phyloP scores from a whole-genome alignment of 345 rosid species.

The Salix suchowensis region DNA sequence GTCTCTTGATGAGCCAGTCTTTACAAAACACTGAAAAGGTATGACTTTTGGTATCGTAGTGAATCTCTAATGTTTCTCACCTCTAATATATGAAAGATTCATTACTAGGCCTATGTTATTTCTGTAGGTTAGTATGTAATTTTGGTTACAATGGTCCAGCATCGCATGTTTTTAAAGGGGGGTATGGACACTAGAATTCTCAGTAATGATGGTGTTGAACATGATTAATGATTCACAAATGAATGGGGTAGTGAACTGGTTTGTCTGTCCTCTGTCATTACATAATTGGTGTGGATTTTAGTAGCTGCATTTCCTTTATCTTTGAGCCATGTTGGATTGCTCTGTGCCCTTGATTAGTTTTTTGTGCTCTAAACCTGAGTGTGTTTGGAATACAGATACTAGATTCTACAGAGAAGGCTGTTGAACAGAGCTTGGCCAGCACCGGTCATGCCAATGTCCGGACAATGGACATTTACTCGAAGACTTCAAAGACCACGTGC shows the following conservation, averaged over 20 bases:
- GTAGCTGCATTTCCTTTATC: neutral
- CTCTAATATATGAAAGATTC: too few relatives aligned
- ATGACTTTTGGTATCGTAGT: neutral
- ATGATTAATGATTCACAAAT: neutral
- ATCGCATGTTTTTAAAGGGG: neutral
- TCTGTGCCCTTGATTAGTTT: too few relatives aligned
- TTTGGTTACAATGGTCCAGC: neutral
- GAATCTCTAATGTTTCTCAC: neutral
- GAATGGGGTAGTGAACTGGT: neutral
- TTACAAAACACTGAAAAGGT: constrained; percentile 77
- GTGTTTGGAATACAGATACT: constrained; percentile 51
- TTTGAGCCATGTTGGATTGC: neutral
- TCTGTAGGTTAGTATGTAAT: neutral
- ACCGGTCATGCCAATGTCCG: constrained; percentile 70
- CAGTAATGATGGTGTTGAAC: neutral
- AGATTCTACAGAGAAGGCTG: constrained; percentile 76
- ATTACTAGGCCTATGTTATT: too few relatives aligned
- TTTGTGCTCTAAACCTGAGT: neutral
- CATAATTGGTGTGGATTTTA: neutral
- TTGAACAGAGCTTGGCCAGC: constrained; percentile 87
- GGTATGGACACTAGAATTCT: neutral
- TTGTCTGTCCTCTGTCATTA: neutral
- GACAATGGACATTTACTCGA: constrained; percentile 54
- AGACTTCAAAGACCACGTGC: constrained; percentile 73
- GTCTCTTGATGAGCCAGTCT: constrained; percentile 77